A percentile compares a stretch with the other conserved stretches of the same genome.
Conservation (phyloP, 345 rosid species). For the Euphorbia peplus region DNA sequence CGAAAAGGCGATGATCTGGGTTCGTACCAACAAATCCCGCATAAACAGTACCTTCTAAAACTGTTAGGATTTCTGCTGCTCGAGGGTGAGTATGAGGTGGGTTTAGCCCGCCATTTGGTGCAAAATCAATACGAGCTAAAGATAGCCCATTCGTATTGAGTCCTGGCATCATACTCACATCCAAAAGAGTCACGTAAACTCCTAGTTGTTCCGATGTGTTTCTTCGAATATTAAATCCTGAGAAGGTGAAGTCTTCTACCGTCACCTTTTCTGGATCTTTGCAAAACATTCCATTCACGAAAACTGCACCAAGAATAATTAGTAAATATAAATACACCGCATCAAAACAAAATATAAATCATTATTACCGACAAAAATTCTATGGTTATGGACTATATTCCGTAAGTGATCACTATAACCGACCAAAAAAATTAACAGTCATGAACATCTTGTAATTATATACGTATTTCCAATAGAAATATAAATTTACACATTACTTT, state of each 20-base stretch:
- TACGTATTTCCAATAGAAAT: no score
- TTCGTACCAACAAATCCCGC: conserved; percentile 18
- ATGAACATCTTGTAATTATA: no score
- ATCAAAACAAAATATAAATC: background rate
- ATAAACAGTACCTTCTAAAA: conserved; percentile 15
- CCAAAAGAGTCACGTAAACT: background rate
- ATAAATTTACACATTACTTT: no score
- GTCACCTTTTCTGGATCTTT: background rate
- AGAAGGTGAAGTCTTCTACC: conserved; percentile 1
- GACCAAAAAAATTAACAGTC: no score
- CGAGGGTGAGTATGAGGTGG: conserved; percentile 18
- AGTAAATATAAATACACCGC: background rate
- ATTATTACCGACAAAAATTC: no score
- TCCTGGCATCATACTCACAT: conserved; percentile 4
- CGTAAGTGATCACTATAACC: no score
- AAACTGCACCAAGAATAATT: conserved; percentile 14
- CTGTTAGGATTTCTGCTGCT: conserved; percentile 14
- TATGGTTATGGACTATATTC: no score
- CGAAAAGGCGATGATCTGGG: conserved; percentile 14
- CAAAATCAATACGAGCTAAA: conserved; percentile 14
- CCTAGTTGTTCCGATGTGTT: conserved; percentile 5
- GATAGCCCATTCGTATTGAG: conserved; percentile 13
- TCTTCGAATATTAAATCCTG: conserved; percentile 1
- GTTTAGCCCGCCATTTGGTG: no score
- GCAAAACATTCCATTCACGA: conserved; percentile 15